These are phyloP conservation scores for Rhinocladiella similis DNA, from an alignment of 2,329 filamentous ascomycete genomes.

Conservation along the genomic window DNA sequence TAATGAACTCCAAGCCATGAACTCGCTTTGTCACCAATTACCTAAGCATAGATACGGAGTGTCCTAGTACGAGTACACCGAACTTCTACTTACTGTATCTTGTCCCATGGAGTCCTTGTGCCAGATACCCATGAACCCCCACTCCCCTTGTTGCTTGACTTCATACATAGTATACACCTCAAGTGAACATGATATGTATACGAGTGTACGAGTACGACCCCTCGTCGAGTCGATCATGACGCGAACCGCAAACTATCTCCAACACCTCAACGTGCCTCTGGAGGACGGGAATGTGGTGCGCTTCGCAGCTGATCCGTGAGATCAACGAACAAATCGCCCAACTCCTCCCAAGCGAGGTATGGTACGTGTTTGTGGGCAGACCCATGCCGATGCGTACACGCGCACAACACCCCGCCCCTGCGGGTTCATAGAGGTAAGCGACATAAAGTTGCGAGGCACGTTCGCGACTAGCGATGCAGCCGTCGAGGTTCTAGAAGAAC, in stretches of 20 bases:
- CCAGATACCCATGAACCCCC: no score
- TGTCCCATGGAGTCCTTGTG: no score
- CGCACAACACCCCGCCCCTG: no score
- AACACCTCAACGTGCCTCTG: slow-evolving; percentile 11
- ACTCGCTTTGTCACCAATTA: no score
- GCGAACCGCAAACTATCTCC: not conserved
- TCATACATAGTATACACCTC: no score
- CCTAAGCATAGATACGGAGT: no score
- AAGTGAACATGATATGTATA: no score
- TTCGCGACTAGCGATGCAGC: slow-evolving; percentile 3
- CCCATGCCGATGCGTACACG: not conserved
- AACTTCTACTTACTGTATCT: no score
- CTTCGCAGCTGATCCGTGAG: slow-evolving; percentile 6
- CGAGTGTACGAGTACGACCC: no score
- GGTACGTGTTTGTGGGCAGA: not conserved
- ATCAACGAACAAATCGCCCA: slow-evolving; percentile 1
- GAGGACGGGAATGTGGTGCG: slow-evolving; percentile 9
- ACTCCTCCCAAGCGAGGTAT: slow-evolving; percentile 1
- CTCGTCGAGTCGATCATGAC: slow-evolving; percentile 1
- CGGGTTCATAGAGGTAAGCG: not conserved
- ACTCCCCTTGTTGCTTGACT: no score
- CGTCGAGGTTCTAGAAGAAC: not conserved
- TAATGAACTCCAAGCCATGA: no score
- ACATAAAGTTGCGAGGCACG: slow-evolving; percentile 6
- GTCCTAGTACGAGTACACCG: no score